Conservation (phyloP, 1,139 yeast genomes). For the Hansenula lynferdii region DNA sequence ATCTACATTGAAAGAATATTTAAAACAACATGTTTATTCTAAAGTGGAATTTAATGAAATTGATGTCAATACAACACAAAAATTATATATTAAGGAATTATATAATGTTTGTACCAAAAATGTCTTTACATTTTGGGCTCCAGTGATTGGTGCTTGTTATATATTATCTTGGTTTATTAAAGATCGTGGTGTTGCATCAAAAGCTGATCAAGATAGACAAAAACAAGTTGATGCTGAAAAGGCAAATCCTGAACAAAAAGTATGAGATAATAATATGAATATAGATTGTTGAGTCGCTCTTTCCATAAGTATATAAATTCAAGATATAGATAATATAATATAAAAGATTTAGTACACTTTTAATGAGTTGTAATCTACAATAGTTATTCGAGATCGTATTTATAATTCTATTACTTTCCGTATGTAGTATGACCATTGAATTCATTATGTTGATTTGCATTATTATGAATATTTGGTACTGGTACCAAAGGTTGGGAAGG, state of each 20-base stretch:
- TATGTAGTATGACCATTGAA: too few relatives aligned
- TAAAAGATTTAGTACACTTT: too few relatives aligned
- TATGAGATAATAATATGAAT: neutral
- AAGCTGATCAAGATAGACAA: neutral
- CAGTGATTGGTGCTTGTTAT: slow-evolving; percentile 4
- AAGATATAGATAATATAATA: neutral
- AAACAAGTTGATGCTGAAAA: neutral
- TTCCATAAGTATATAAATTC: neutral
- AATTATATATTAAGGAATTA: neutral
- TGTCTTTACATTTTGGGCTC: slow-evolving; percentile 6
- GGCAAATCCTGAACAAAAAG: neutral
- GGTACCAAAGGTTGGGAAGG: slow-evolving; percentile 1
- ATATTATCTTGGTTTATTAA: slow-evolving; percentile 1
- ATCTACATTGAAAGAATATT: neutral
- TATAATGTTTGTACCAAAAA: slow-evolving; percentile 1
- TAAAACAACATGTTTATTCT: slow-evolving; percentile 3
- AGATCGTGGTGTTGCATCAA: slow-evolving; percentile 1
- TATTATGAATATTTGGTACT: neutral
- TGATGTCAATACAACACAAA: neutral
- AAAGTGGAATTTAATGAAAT: neutral
- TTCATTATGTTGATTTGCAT: too few relatives aligned
- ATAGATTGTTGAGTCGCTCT: neutral
- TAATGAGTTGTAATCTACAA: too few relatives aligned
- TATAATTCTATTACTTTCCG: too few relatives aligned
- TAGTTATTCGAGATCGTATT: too few relatives aligned